Percentiles rank a stretch among this genome's conserved stretches.
These are phyloP conservation scores for Platanthera guangdongensis DNA, from an alignment of 106 monocot genomes.

Conservation along the genomic window DNA sequence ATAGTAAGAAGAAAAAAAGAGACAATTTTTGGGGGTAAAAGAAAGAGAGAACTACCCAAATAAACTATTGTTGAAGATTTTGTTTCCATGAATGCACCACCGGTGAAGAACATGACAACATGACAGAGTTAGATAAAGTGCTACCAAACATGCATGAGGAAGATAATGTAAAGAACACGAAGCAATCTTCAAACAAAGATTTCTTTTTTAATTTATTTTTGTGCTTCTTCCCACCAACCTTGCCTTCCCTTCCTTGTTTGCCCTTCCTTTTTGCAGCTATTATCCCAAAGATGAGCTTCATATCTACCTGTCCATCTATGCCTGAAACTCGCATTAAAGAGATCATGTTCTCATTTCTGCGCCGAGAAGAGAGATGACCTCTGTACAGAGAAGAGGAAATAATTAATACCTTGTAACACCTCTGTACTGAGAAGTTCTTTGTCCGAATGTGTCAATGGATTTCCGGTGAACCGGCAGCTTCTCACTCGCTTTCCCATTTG, in stretches of 20 bases:
- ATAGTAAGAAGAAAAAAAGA: not conserved
- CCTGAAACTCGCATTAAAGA: constrained; percentile 23
- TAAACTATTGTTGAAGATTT: constrained; percentile 53
- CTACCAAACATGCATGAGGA: not conserved
- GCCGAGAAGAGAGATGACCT: not conserved
- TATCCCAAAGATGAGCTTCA: constrained; percentile 99
- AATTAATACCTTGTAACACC: constrained; percentile 63
- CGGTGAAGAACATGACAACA: constrained; percentile 12
- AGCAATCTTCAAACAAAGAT: not conserved
- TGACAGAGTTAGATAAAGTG: not conserved
- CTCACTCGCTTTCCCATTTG: constrained; percentile 36
- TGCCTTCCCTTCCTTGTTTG: constrained; percentile 99
- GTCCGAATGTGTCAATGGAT: constrained; percentile 93
- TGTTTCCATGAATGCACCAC: constrained; percentile 13
- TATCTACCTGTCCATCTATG: constrained; percentile 99
- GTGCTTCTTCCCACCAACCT: constrained; percentile 36
- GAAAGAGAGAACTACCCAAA: constrained; percentile 48
- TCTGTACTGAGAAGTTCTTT: constrained; percentile 96
- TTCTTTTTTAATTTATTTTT: not conserved
- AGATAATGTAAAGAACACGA: not conserved
- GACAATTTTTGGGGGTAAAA: not conserved
- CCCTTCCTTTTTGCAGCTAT: constrained; percentile 99
- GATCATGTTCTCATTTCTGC: not conserved
- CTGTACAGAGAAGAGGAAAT: not conserved
- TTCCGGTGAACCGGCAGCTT: constrained; percentile 95